Evolutionary conservation across 495 filamentous ascomycete species (phyloP).

Genomic region (Aspergillus nanangensis): DNA sequence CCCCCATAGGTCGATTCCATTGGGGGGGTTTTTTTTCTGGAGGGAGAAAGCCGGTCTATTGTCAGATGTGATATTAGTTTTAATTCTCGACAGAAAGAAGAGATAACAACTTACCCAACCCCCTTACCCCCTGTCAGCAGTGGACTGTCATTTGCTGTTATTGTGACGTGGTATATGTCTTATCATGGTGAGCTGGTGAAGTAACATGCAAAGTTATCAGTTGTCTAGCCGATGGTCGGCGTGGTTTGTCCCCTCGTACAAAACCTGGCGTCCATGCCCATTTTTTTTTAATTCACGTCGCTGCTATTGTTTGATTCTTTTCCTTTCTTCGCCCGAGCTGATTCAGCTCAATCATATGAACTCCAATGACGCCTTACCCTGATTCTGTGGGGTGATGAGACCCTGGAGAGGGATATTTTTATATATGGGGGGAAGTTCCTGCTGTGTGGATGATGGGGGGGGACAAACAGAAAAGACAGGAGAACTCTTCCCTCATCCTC

Average conservation of each 20-base stretch:
- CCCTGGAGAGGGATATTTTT: background rate
- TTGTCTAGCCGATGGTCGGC: constrained; percentile 11
- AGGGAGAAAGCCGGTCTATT: too few relatives aligned
- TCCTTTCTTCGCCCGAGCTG: background rate
- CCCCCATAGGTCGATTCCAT: background rate
- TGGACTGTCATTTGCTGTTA: background rate
- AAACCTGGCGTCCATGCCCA: background rate
- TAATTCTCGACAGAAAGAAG: background rate
- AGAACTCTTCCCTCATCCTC: too few relatives aligned
- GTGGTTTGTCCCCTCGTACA: background rate
- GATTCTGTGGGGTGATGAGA: constrained; percentile 3
- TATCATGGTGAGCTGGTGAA: constrained; percentile 4
- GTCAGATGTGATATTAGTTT: too few relatives aligned
- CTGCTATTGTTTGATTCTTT: too few relatives aligned
- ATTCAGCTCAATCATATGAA: background rate
- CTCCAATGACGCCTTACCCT: constrained; percentile 4
- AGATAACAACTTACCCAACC: background rate
- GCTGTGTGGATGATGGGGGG: background rate
- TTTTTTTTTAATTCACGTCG: too few relatives aligned
- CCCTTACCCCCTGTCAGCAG: background rate
- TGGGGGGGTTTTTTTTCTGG: background rate
- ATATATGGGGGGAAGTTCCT: too few relatives aligned
- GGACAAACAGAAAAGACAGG: too few relatives aligned
- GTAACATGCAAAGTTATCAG: constrained; percentile 10
- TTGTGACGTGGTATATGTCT: constrained; percentile 1